phyloP scores from a whole-genome alignment of 2,329 filamentous ascomycete species.

The Alternaria consortialis region DNA sequence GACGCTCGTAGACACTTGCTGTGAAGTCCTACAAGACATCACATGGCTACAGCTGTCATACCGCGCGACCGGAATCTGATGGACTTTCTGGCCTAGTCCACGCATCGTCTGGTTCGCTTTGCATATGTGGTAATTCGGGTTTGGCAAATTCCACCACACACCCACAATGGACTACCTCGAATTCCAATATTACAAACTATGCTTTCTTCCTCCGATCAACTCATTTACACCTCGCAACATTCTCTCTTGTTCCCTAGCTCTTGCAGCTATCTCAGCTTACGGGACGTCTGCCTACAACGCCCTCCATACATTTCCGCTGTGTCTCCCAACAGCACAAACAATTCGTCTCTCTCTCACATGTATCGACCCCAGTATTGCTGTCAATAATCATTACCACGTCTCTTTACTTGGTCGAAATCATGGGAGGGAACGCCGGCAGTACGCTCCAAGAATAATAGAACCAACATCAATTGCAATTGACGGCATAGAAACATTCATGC shows the following conservation, averaged over 20 bases:
- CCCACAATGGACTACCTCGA: neutral
- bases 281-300: neutral
- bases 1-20: neutral
- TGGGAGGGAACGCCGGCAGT: neutral
- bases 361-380: neutral
- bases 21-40: neutral
- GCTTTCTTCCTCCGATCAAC: neutral
- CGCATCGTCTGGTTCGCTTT: neutral
- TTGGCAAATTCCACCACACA: neutral
- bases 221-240: neutral
- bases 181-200: neutral
- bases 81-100: neutral
- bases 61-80: neutral
- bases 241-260: neutral
- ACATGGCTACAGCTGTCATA: conserved; percentile 9
- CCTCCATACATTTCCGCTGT: neutral
- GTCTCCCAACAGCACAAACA: neutral
- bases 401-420: neutral
- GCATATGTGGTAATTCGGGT: neutral
- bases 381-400: neutral
- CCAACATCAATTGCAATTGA: neutral
- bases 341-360: neutral
- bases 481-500: neutral
- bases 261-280: neutral
- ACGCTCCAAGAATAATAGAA: neutral